Evolutionary conservation across 208 protist species (phyloP).

Genomic region (Leishmania mexicana): DNA sequence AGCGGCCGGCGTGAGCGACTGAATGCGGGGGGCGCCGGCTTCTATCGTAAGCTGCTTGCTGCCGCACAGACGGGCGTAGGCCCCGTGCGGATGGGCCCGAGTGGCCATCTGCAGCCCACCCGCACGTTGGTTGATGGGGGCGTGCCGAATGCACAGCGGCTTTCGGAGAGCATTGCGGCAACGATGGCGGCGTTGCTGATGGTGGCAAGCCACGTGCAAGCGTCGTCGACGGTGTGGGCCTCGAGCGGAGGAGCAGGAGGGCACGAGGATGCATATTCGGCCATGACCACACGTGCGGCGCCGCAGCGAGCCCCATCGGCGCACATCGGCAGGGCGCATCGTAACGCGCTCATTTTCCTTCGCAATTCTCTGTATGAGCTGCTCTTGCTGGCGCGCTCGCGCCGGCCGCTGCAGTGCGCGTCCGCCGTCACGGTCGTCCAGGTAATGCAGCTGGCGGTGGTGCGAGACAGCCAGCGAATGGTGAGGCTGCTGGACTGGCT

Average conservation of each 20-base stretch:
- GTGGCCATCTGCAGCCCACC: background rate
- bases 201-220: conserved; percentile 12
- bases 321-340: background rate
- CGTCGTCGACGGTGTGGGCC: conserved; percentile 20
- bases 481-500: background rate
- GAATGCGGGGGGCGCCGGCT: background rate
- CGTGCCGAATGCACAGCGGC: background rate
- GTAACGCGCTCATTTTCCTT: background rate
- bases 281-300: background rate
- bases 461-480: conserved; percentile 1
- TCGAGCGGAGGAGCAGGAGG: background rate
- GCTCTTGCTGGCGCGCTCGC: background rate
- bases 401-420: background rate
- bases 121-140: background rate
- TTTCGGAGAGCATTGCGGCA: background rate
- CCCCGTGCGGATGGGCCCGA: background rate
- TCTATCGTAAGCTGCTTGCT: background rate
- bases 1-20: background rate
- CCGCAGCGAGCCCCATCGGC: background rate
- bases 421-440: background rate
- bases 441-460: conserved; percentile 9
- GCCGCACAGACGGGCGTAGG: background rate
- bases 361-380: conserved; percentile 1
- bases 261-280: background rate
- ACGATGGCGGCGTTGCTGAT: conserved; percentile 12